phyloP scores from a whole-genome alignment of 768 basidiomycete species.

The Boletellus ananiceps region DNA sequence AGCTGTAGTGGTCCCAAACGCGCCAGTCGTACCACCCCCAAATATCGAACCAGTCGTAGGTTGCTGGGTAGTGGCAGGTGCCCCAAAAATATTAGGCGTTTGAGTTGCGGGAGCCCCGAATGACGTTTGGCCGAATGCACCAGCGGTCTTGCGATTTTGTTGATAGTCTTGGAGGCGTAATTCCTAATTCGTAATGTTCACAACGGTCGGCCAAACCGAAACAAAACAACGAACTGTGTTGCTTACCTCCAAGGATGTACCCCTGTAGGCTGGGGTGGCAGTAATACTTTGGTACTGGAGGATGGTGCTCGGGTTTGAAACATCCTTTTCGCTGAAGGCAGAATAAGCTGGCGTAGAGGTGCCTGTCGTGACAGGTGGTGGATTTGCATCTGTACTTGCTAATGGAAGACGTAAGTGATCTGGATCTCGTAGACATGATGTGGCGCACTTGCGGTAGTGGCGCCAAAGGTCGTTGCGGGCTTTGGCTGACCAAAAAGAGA shows the following conservation, averaged over 20 bases:
- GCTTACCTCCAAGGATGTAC: conserved; percentile 71
- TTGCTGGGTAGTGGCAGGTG: conserved; percentile 25
- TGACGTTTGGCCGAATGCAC: conserved; percentile 52
- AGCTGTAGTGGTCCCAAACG: conserved; percentile 24
- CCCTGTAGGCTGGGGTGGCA: conserved; percentile 72
- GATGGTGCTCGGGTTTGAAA: conserved; percentile 36
- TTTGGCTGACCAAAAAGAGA: conserved; percentile 58
- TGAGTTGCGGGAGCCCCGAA: conserved; percentile 26
- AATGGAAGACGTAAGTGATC: conserved; percentile 10
- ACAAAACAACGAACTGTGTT: conserved; percentile 3
- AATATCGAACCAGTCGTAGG: conserved; percentile 31
- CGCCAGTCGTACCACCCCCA: conserved; percentile 16
- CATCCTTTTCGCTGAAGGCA: conserved; percentile 63
- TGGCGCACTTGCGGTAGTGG: conserved; percentile 31
- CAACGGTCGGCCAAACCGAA: background rate
- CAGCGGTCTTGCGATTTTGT: conserved; percentile 68
- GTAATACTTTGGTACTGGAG: conserved; percentile 81
- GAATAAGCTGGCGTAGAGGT: conserved; percentile 62
- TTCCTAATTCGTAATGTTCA: conserved; percentile 44
- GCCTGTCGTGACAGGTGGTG: conserved; percentile 63
- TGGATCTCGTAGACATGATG: background rate
- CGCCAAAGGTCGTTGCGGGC: conserved; percentile 42
- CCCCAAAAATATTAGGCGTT: conserved; percentile 25
- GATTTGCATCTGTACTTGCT: conserved; percentile 35
- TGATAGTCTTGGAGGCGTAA: conserved; percentile 71